Percentiles rank a stretch among this genome's conserved stretches.
Evolutionary conservation across 1,284 basidiomycete genomes (phyloP).

Genomic region (Hymenochaete sp.): DNA sequence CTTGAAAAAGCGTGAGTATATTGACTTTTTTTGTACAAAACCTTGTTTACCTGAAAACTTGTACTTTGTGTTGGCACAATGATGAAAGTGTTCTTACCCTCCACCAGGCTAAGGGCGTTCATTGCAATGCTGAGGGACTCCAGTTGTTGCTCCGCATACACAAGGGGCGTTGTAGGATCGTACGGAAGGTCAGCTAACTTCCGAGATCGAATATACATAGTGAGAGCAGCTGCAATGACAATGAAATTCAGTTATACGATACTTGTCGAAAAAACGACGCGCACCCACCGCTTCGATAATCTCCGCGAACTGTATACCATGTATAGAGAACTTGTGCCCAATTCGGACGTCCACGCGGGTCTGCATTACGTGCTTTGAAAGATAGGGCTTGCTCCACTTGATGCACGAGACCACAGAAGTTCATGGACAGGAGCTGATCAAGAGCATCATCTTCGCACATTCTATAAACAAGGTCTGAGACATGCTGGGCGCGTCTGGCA

Average conservation of each 20-base stretch:
- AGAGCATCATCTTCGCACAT: conserved; percentile 91
- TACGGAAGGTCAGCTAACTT: conserved; percentile 58
- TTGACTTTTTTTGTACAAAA: conserved; percentile 15
- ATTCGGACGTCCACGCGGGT: conserved; percentile 78
- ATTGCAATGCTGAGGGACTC: conserved; percentile 81
- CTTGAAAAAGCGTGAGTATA: conserved; percentile 25
- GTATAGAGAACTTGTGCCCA: conserved; percentile 94
- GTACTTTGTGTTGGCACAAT: conserved; percentile 41
- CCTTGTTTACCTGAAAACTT: conserved; percentile 37
- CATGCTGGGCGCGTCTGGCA: conserved; percentile 68
- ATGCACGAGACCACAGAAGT: conserved; percentile 78
- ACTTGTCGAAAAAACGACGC: conserved; percentile 4
- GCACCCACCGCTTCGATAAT: conserved; percentile 77
- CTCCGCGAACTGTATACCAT: conserved; percentile 81
- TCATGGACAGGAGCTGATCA: conserved; percentile 72
- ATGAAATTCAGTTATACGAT: conserved; percentile 15
- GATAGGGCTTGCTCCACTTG: conserved; percentile 86
- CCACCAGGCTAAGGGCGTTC: conserved; percentile 81
- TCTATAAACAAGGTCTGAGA: conserved; percentile 73
- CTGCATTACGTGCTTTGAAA: conserved; percentile 92
- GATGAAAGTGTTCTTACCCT: conserved; percentile 81
- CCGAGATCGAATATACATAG: conserved; percentile 91
- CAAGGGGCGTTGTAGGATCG: conserved; percentile 43
- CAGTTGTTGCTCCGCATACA: conserved; percentile 67
- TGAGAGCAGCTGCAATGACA: conserved; percentile 58